Base-by-base conservation (phyloP, 75 land plant genomes). In the Pseudotsuga menziesii region DNA sequence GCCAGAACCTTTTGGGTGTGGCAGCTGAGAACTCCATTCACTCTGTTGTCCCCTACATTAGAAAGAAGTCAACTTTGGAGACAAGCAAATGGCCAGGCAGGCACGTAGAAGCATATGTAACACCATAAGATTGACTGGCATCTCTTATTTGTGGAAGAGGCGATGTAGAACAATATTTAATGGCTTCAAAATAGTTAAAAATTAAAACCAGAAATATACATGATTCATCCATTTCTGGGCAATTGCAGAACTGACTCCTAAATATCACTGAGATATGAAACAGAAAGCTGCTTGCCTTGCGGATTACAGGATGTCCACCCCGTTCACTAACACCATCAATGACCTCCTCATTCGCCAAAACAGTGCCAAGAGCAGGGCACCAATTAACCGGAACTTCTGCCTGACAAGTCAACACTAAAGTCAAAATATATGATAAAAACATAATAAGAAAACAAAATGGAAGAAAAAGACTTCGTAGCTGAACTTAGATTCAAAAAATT, bases 321-420 rank as follows among this genome's bases (percentile, higher is more conserved):
- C 98, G 92, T 82, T 95, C 98, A 84, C 98, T 95, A 57, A 95
- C 79, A 76, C 98, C 98, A 85, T 95, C 87, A 23, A 95, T 80
- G 26, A 95, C 98, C 78, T 95, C 98, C 80, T 95, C 98, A 76
- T 95, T 95, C 20, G 98, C 96, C 79, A 95, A 81, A 35, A 95
- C 98, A 64, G 98, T 95, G 23, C 98, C 98, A 76, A 95, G 94
- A 27, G 92, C 94, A 70, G 98, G 98, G 60, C 98, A 95, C 98
- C 98, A 95, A 76, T 95, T 95, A 36, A 95, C 98, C 25, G 98
- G 97, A 66, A 93, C 89, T 83, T 95, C 98, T 75, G 98, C 98
- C 98, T 95, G 81, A 52, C n/a, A 44, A 64, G 36, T 15, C 27
- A 56, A 20, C 27, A 78, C n/a, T 48, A 56, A 55, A 72, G 32